Percentiles rank a stretch among this genome's conserved stretches.
Evolutionary conservation across 1,139 yeast genomes (phyloP).

Genomic region (Wickerhamomyces sp.): DNA sequence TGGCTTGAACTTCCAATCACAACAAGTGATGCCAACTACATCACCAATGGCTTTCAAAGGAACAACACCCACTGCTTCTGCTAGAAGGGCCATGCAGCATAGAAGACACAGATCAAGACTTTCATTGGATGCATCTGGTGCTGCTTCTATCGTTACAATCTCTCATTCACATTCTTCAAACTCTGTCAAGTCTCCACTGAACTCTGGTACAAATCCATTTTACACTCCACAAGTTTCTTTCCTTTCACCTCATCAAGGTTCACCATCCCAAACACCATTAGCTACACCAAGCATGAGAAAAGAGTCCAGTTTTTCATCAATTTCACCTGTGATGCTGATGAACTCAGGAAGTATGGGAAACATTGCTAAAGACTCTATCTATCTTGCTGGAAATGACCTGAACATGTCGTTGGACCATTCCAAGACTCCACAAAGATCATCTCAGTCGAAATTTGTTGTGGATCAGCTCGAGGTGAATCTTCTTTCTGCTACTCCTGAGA

Average conservation of each 20-base stretch:
- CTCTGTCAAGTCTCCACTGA: conserved; percentile 17
- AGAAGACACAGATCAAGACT: conserved; percentile 38
- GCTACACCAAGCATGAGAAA: conserved; percentile 19
- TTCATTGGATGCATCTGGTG: conserved; percentile 32
- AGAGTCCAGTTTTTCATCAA: conserved; percentile 10
- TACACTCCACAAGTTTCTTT: conserved; percentile 37
- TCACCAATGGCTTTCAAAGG: conserved; percentile 12
- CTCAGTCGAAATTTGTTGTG: no score
- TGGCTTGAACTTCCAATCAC: neutral
- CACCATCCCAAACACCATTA: conserved; percentile 21
- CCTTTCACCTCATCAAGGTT: conserved; percentile 31
- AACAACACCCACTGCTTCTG: conserved; percentile 12
- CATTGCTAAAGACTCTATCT: conserved; percentile 12
- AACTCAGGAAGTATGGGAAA: conserved; percentile 7
- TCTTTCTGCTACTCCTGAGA: no score
- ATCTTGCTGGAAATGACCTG: conserved; percentile 28
- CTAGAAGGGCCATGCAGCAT: conserved; percentile 31
- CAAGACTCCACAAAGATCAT: no score
- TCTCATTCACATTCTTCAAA: conserved; percentile 8
- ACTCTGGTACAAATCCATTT: conserved; percentile 37
- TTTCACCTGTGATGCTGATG: conserved; percentile 21
- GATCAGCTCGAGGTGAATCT: no score
- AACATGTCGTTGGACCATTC: conserved; percentile 28
- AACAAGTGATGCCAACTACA: conserved; percentile 18
- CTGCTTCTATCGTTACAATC: conserved; percentile 20